Percentiles rank a stretch among this genome's conserved stretches.
phyloP scores from a whole-genome alignment of 371 early-diverging fungal genomes.

The Rhizopus stolonifer region DNA sequence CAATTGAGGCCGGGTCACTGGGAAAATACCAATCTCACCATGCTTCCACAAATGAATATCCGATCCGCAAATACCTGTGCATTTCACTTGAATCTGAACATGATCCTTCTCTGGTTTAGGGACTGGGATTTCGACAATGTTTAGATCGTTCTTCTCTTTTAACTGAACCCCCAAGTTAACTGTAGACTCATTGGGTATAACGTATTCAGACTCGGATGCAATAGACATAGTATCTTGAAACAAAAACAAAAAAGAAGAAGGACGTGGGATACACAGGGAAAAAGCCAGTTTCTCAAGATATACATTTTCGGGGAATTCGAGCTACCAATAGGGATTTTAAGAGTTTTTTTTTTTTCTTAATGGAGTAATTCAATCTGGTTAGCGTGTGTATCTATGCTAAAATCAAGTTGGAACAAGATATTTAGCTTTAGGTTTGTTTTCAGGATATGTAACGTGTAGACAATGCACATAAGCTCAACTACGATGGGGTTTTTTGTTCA shows the following conservation, averaged over 20 bases:
- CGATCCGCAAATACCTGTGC: slow-evolving; percentile 46
- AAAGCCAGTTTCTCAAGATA: no score
- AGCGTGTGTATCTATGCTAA: no score
- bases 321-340: no score
- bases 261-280: no score
- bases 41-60: slow-evolving; percentile 47
- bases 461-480: no score
- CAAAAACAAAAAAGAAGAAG: slow-evolving; percentile 1
- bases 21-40: slow-evolving; percentile 50
- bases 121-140: slow-evolving; percentile 39
- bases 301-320: no score
- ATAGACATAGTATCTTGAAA: slow-evolving; percentile 11
- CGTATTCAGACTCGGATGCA: slow-evolving; percentile 15
- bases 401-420: no score
- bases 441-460: no score
- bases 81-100: slow-evolving; percentile 43
- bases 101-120: slow-evolving; percentile 33
- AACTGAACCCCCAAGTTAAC: slow-evolving; percentile 35
- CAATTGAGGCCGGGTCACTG: slow-evolving; percentile 31
- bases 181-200: slow-evolving; percentile 25
- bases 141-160: slow-evolving; percentile 37
- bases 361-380: no score
- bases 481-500: no score
- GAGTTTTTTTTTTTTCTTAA: no score
- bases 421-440: no score